phyloP scores from a whole-genome alignment of 331 rosid genomes.

The Arachis monticola region DNA sequence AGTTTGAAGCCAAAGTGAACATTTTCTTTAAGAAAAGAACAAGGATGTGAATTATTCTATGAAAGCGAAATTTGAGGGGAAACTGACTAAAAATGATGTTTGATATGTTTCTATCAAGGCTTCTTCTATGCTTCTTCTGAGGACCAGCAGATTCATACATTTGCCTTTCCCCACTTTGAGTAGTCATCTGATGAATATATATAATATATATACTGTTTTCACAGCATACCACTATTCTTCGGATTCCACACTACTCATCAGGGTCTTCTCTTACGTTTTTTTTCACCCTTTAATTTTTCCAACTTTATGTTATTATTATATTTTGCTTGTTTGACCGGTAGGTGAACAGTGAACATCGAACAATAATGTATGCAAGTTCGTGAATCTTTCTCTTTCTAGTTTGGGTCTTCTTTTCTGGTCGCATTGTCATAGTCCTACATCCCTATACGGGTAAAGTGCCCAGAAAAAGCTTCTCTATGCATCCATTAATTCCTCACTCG shows the following conservation, averaged over 20 bases:
- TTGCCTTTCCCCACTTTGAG: constrained; percentile 73
- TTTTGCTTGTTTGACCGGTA: constrained; percentile 32
- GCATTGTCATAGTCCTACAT: constrained; percentile 37
- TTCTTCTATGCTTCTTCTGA: constrained; percentile 68
- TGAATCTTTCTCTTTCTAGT: constrained; percentile 41
- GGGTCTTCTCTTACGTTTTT: background rate
- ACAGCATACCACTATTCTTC: constrained; percentile 35
- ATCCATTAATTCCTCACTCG: constrained; percentile 18
- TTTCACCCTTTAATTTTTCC: background rate
- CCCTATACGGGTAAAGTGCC: constrained; percentile 55
- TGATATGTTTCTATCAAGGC: constrained; percentile 73
- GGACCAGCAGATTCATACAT: constrained; percentile 60
- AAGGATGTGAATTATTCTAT: constrained; percentile 53
- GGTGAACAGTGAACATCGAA: constrained; percentile 29
- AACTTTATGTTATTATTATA: background rate
- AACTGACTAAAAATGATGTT: constrained; percentile 57
- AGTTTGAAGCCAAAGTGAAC: too few relatives aligned
- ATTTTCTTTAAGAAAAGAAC: constrained; percentile 35
- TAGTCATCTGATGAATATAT: constrained; percentile 38
- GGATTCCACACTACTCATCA: constrained; percentile 36
- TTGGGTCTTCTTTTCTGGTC: constrained; percentile 48
- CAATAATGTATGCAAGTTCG: constrained; percentile 29
- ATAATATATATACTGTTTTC: constrained; percentile 36
- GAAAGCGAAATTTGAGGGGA: constrained; percentile 71
- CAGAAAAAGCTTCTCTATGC: constrained; percentile 60